These are phyloP conservation scores for Mycocentrospora acerina DNA, from an alignment of 2,329 filamentous ascomycete species.

Conservation along the genomic window DNA sequence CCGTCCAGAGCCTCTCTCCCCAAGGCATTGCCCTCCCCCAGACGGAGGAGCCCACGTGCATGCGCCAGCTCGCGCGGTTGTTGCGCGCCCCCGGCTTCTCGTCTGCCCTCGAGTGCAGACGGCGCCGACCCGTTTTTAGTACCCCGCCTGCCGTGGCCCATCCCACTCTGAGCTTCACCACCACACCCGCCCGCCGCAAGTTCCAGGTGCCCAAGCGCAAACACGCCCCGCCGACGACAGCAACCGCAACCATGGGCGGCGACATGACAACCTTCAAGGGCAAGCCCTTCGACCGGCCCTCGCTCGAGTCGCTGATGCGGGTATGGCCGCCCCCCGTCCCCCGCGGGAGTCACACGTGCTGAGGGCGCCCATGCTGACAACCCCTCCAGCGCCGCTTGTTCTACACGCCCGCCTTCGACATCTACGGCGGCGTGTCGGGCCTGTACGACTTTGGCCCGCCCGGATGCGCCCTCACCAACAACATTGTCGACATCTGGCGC, in stretches of 20 bases:
- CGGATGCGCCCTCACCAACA: slow-evolving; percentile 81
- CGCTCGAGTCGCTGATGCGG: slow-evolving; percentile 81
- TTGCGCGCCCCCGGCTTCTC: slow-evolving; percentile 38
- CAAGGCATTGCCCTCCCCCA: slow-evolving; percentile 26
- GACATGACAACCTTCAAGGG: slow-evolving; percentile 65
- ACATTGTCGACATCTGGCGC: slow-evolving; percentile 85
- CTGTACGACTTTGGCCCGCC: slow-evolving; percentile 94
- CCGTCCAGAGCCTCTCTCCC: no score
- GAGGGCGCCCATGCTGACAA: no score
- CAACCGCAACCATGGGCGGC: slow-evolving; percentile 26
- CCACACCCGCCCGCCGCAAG: slow-evolving; percentile 28
- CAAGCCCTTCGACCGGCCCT: slow-evolving; percentile 79
- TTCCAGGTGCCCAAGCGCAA: slow-evolving; percentile 34
- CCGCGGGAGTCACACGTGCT: slow-evolving; percentile 23
- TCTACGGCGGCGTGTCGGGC: slow-evolving; percentile 85
- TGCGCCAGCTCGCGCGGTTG: slow-evolving; percentile 45
- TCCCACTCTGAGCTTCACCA: slow-evolving; percentile 39
- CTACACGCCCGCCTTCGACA: slow-evolving; percentile 93
- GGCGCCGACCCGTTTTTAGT: slow-evolving; percentile 28
- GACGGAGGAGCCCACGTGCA: slow-evolving; percentile 31
- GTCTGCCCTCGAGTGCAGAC: slow-evolving; percentile 25
- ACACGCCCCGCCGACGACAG: slow-evolving; percentile 15
- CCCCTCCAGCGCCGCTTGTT: slow-evolving; percentile 56
- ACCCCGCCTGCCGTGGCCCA: slow-evolving; percentile 33
- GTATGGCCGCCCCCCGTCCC: slow-evolving; percentile 60